Evolutionary conservation across 306 rosid genomes (phyloP), one percentile per base, ranked within the genome.

Genomic region (Quercus variabilis): DNA sequence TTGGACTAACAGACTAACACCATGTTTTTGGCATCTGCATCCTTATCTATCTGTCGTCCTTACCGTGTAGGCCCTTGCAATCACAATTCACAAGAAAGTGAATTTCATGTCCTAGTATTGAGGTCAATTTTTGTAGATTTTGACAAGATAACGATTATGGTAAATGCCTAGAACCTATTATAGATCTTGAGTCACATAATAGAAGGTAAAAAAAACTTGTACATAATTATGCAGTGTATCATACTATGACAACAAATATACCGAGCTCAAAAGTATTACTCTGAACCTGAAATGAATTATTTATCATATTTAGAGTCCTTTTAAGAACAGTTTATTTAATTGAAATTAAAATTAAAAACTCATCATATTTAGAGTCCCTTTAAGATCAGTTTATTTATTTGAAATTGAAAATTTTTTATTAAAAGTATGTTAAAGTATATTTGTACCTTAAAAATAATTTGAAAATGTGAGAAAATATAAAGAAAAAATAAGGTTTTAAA

Each of bases 351-450:
- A 23, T 26, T 38, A 0, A 38, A 38, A 38, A 1, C 0, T 38
- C 6, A 11, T 13, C 13, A 58, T 59, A 59, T 38, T 38, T 38
- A 38, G 0, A 2, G 2, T 38, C 2, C 2, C 0, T 6, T 38
- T 38, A 6, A 0, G 0, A 38, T 6, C 0, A 38, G 0, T 0
- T 38, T 38, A 38, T 38, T 38, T 38, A 38, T 0, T 0, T 38
- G 0, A 38, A 38, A 7, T 38, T 38, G 2, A 38, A 38, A 1
- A 0, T 0, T 38, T 38, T 38, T 38, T 38, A 0, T 0, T 38
- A 0, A 38, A 38, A 7, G 0, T 35, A 0, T 6, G 0, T 0
- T 35, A 35, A 35, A 38, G 1, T 41, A 8, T 8, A 0, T 0
- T 41, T 41, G 0, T 2, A 41, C 12, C 0, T 8, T 41, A 41